Evolutionary conservation across 352 stramenopile species (phyloP).

Genomic region (Bremia lactucae): DNA sequence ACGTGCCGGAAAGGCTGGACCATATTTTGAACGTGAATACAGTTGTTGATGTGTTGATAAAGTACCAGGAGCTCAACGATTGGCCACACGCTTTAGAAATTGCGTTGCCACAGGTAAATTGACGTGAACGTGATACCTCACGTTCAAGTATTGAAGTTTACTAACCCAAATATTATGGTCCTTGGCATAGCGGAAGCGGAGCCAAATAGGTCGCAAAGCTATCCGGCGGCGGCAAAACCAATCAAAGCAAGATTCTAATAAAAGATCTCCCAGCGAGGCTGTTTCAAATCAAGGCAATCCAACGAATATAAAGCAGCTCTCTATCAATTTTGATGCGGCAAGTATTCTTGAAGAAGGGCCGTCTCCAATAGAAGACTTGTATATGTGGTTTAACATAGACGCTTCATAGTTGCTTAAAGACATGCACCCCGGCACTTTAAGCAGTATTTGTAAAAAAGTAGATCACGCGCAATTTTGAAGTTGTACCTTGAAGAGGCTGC

Average conservation of each 20-base stretch:
- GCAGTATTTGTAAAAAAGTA: no score
- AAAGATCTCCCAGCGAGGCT: not conserved
- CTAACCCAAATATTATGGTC: constrained; percentile 1
- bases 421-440: no score
- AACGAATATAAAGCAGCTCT: constrained; percentile 2
- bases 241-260: constrained; percentile 1
- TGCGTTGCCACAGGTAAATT: constrained; percentile 39
- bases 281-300: constrained; percentile 1
- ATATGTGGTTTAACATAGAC: constrained; percentile 7
- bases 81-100: constrained; percentile 39
- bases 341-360: constrained; percentile 1
- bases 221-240: constrained; percentile 18
- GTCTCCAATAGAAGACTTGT: constrained; percentile 9
- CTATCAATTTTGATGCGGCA: not conserved
- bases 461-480: no score
- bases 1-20: constrained; percentile 50
- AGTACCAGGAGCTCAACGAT: constrained; percentile 33
- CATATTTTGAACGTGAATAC: constrained; percentile 81
- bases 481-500: no score
- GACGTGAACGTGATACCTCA: not conserved
- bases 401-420: no score
- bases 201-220: constrained; percentile 26
- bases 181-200: constrained; percentile 31
- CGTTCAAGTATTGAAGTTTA: not conserved
- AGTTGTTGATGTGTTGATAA: constrained; percentile 58